Conservation (phyloP, 2,329 filamentous ascomycete species). For the Fusarium sp. region DNA sequence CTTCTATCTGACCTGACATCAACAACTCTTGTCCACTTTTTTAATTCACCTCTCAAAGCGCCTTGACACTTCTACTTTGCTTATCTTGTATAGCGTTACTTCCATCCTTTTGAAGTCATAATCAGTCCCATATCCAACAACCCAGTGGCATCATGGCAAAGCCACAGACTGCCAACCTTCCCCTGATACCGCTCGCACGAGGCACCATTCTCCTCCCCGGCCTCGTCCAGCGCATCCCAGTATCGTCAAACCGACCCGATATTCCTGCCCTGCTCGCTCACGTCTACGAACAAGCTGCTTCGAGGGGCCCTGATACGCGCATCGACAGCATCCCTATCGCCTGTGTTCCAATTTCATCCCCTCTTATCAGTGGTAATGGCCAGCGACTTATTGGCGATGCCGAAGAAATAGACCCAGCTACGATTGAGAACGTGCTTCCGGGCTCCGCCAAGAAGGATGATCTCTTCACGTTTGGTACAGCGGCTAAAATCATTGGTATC, state of each 20-base stretch:
- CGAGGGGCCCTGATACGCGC: slow-evolving; percentile 71
- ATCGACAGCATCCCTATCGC: slow-evolving; percentile 80
- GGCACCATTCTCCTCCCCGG: slow-evolving; percentile 87
- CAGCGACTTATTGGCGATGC: slow-evolving; percentile 78
- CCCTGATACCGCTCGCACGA: slow-evolving; percentile 84
- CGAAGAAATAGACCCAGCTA: slow-evolving; percentile 59
- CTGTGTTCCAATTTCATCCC: slow-evolving; percentile 86
- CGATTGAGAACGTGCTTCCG: slow-evolving; percentile 64
- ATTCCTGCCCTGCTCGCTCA: slow-evolving; percentile 88
- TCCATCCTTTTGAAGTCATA: slow-evolving; percentile 1
- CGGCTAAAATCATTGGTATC: slow-evolving; percentile 81
- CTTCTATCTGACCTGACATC: slow-evolving; percentile 41
- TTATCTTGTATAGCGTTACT: slow-evolving; percentile 18
- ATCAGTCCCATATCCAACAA: slow-evolving; percentile 3
- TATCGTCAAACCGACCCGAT: slow-evolving; percentile 83
- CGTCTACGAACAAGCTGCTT: slow-evolving; percentile 80
- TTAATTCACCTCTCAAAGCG: slow-evolving; percentile 1
- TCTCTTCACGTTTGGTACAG: slow-evolving; percentile 84
- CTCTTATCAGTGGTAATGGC: slow-evolving; percentile 77
- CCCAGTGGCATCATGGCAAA: slow-evolving; percentile 51
- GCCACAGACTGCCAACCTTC: slow-evolving; percentile 64
- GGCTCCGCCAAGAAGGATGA: slow-evolving; percentile 74
- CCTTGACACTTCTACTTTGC: background rate
- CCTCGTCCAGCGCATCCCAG: slow-evolving; percentile 83
- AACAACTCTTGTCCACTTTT: slow-evolving; percentile 19